phyloP scores from a whole-genome alignment of 768 basidiomycete species.

The Rhodotorula toruloides region DNA sequence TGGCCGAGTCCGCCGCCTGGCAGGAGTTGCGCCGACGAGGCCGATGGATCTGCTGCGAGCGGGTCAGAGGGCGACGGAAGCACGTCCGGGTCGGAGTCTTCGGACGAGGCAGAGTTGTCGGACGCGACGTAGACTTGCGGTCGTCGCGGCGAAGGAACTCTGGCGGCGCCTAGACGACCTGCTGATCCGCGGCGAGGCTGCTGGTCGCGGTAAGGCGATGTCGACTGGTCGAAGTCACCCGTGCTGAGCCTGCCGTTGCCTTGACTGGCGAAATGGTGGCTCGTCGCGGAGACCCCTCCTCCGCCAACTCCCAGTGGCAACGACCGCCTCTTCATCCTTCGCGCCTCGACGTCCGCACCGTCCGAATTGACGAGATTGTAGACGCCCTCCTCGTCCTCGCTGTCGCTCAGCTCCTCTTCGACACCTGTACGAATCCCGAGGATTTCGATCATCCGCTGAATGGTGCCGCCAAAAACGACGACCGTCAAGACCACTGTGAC shows the following conservation, averaged over 20 bases:
- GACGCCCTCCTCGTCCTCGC: constrained; percentile 53
- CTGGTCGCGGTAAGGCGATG: constrained; percentile 10
- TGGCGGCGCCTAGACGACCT: background rate
- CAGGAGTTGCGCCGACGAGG: constrained; percentile 37
- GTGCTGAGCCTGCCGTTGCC: no score
- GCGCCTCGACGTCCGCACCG: constrained; percentile 19
- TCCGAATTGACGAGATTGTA: constrained; percentile 14
- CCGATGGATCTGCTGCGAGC: constrained; percentile 20
- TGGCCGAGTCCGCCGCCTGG: constrained; percentile 62
- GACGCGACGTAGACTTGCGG: background rate
- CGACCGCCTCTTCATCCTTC: constrained; percentile 6
- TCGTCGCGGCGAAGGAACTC: background rate
- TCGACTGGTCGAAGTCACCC: background rate
- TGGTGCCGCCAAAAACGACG: constrained; percentile 92
- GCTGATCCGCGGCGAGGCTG: constrained; percentile 1
- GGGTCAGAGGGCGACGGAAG: constrained; percentile 17
- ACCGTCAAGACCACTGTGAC: constrained; percentile 94
- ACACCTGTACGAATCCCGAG: constrained; percentile 93
- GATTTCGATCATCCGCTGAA: constrained; percentile 90
- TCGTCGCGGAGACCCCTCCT: background rate
- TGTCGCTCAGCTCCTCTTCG: no score
- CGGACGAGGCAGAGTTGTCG: constrained; percentile 19
- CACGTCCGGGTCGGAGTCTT: constrained; percentile 42
- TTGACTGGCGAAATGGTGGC: background rate
- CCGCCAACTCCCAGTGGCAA: background rate